Conservation (phyloP, 1,284 basidiomycete species). For the Peniophora sp. region DNA sequence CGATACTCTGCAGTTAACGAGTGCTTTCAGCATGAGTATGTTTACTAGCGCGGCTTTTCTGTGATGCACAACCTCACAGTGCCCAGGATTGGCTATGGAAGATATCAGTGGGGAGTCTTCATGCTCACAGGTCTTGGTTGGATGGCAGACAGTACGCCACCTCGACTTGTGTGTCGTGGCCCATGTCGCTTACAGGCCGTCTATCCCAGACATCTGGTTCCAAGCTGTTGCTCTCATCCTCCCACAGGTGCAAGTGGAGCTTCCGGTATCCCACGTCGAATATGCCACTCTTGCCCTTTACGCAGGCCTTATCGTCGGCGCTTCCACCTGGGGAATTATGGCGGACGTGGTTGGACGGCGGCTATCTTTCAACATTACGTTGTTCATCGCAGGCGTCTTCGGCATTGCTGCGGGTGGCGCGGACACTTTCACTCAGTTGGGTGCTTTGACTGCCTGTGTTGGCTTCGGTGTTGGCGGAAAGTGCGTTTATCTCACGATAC, state of each 20-base stretch:
- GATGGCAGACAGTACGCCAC: slow-evolving; percentile 48
- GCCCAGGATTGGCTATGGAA: slow-evolving; percentile 49
- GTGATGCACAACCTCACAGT: neutral
- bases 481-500: slow-evolving; percentile 26
- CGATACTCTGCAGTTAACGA: too few species aligned
- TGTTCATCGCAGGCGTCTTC: slow-evolving; percentile 52
- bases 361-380: slow-evolving; percentile 51
- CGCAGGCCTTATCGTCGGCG: slow-evolving; percentile 50
- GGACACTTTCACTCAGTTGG: slow-evolving; percentile 41
- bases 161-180: slow-evolving; percentile 23
- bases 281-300: slow-evolving; percentile 49
- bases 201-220: neutral
- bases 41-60: neutral
- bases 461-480: slow-evolving; percentile 56
- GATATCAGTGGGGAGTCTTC: slow-evolving; percentile 54
- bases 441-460: slow-evolving; percentile 40
- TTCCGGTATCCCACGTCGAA: slow-evolving; percentile 34
- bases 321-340: slow-evolving; percentile 44
- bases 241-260: slow-evolving; percentile 36
- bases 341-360: slow-evolving; percentile 43
- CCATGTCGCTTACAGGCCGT: slow-evolving; percentile 18
- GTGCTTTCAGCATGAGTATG: slow-evolving; percentile 38
- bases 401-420: slow-evolving; percentile 51
- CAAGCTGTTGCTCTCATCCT: slow-evolving; percentile 42
- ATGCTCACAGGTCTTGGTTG: slow-evolving; percentile 46